Conservation (phyloP, 345 rosid genomes). For the Gossypium herbaceum region DNA sequence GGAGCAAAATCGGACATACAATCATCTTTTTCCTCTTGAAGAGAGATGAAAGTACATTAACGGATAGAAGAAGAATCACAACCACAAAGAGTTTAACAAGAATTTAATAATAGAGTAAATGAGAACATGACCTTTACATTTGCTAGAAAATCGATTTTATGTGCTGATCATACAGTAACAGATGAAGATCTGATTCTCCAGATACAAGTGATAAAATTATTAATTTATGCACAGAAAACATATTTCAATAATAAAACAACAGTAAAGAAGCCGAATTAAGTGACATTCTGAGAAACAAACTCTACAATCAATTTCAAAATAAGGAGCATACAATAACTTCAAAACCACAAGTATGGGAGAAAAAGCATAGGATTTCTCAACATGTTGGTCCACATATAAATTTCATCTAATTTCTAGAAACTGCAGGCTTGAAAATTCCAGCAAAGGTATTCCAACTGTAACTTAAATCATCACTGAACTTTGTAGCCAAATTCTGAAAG, state of each 20-base stretch:
- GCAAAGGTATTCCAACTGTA: neutral
- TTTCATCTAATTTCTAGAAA: neutral
- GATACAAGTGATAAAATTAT: neutral
- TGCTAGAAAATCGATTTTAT: neutral
- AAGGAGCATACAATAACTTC: neutral
- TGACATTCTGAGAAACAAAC: neutral
- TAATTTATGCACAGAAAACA: neutral
- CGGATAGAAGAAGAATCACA: neutral
- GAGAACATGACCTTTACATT: neutral
- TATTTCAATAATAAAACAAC: neutral
- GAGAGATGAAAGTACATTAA: neutral
- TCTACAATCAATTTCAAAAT: neutral
- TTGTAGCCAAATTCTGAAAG: neutral
- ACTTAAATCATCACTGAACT: neutral
- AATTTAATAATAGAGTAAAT: constrained; percentile 3
- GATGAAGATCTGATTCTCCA: neutral
- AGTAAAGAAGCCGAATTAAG: too few species aligned
- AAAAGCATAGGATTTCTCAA: neutral
- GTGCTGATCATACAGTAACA: neutral
- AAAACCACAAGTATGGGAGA: neutral
- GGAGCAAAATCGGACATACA: neutral
- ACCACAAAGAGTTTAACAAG: neutral
- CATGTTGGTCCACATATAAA: neutral
- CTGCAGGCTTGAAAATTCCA: neutral
- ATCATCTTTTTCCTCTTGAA: neutral